A percentile compares a stretch with the other conserved stretches of the same genome.
Evolutionary conservation across 371 early-diverging fungal species (phyloP).

Genomic region (Mortierella sp.): DNA sequence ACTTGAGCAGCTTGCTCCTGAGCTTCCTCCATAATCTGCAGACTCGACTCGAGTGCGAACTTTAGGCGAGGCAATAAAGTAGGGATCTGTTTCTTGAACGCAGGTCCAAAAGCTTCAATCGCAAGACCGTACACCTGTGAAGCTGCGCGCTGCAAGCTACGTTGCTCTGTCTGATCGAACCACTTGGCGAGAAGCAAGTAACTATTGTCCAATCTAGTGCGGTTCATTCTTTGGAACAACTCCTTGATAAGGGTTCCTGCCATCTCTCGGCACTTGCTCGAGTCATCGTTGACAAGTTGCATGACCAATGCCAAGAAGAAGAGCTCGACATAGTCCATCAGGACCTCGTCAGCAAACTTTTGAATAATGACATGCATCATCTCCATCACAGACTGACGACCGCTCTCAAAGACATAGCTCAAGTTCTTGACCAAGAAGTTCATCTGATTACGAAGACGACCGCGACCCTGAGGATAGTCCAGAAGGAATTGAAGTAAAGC

Average conservation of each 20-base stretch:
- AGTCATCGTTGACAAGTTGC: constrained; percentile 90
- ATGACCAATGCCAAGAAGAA: constrained; percentile 89
- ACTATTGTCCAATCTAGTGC: constrained; percentile 65
- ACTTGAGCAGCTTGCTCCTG: constrained; percentile 58
- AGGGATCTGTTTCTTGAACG: constrained; percentile 67
- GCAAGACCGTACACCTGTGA: constrained; percentile 89
- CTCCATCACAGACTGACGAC: constrained; percentile 90
- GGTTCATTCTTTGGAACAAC: constrained; percentile 72
- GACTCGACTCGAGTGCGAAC: constrained; percentile 64
- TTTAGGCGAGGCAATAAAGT: constrained; percentile 64
- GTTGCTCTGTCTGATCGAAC: constrained; percentile 70
- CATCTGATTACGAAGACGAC: constrained; percentile 84
- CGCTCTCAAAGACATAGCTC: constrained; percentile 90
- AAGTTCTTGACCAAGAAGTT: constrained; percentile 90
- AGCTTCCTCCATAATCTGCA: constrained; percentile 61
- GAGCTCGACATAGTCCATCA: constrained; percentile 82
- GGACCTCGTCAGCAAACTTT: constrained; percentile 81
- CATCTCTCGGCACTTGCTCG: constrained; percentile 92
- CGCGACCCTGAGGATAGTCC: constrained; percentile 93
- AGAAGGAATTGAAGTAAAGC: constrained; percentile 90
- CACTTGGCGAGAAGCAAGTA: constrained; percentile 80
- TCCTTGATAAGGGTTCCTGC: constrained; percentile 79
- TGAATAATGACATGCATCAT: constrained; percentile 80
- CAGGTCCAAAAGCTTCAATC: constrained; percentile 78
- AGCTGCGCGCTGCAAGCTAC: constrained; percentile 77